Evolutionary conservation across 2,329 filamentous ascomycete species (phyloP).

Genomic region (Trichoderma koningiopsis): DNA sequence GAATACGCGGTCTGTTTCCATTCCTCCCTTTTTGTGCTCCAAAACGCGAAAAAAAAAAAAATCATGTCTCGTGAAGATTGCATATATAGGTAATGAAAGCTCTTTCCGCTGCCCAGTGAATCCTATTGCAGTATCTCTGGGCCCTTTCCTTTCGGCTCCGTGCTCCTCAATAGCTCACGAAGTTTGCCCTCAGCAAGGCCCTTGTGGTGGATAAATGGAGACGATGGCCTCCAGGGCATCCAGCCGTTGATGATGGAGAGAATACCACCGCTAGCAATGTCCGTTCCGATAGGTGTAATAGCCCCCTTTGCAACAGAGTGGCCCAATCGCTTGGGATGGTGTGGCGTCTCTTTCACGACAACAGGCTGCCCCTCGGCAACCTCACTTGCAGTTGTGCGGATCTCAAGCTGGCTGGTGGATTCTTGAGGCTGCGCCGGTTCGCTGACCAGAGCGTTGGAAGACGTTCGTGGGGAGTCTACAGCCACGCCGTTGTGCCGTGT

Average conservation of each 20-base stretch:
- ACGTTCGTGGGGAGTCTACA: slow-evolving; percentile 37
- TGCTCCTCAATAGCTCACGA: slow-evolving; percentile 51
- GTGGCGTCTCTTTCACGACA: neutral
- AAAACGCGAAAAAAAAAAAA: too few relatives aligned
- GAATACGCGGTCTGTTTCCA: neutral
- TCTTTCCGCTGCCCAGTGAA: too few relatives aligned
- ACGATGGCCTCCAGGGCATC: slow-evolving; percentile 47
- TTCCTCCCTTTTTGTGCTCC: neutral
- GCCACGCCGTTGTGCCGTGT: slow-evolving; percentile 39
- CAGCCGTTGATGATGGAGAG: slow-evolving; percentile 48
- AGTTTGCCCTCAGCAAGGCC: slow-evolving; percentile 60
- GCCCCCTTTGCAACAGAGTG: slow-evolving; percentile 35
- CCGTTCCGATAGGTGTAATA: slow-evolving; percentile 32
- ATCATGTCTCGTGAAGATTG: neutral
- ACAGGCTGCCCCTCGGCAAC: slow-evolving; percentile 30
- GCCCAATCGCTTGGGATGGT: slow-evolving; percentile 28
- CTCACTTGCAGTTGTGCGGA: slow-evolving; percentile 42
- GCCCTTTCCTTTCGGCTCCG: slow-evolving; percentile 41
- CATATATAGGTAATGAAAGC: too few relatives aligned
- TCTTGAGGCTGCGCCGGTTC: slow-evolving; percentile 60
- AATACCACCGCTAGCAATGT: slow-evolving; percentile 36
- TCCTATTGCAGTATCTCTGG: slow-evolving; percentile 30
- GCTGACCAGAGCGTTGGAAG: slow-evolving; percentile 51
- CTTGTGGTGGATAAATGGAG: slow-evolving; percentile 33
- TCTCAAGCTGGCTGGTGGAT: slow-evolving; percentile 54